Evolutionary conservation across 1,139 yeast genomes (phyloP), one percentile per base, ranked within the genome.

Genomic region (Hansenula sp.): DNA sequence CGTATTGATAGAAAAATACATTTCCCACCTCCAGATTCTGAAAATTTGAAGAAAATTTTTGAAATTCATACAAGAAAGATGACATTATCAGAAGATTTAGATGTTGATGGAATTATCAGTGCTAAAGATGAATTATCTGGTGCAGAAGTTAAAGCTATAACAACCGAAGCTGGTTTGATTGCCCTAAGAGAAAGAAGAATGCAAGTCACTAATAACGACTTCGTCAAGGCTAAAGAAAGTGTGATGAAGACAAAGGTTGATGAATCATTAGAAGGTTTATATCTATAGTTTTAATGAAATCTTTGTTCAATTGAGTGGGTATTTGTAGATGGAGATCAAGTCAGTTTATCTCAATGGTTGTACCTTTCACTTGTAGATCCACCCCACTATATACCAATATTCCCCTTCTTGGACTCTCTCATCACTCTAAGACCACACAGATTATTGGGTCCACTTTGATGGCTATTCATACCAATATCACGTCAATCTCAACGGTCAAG

Each of bases 241-340:
- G 97, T 94, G 40, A 76, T 94, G 79, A 94, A 92, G 77, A 94
- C 92, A 61, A 94, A 94, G 76, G 90, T 90, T 42, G 98, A 92
- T 64, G 97, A 92, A 69, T 90, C 89, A 57, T 78, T 92, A 52
- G 98, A 92, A 67, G 97, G 98, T 39, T 75, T 92, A 55, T 92
- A 92, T 43, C 21, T 34, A 28, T 34, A 24, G 6, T 11, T 28
- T 28, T n/a, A 28, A 28, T 8, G 30, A n/a, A n/a, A n/a, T n/a
- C n/a, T n/a, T n/a, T n/a, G n/a, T n/a, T n/a, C n/a, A n/a, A n/a
- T n/a, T n/a, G n/a, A n/a, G n/a, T n/a, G n/a, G n/a, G n/a, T n/a
- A n/a, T n/a, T n/a, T n/a, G n/a, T n/a, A n/a, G n/a, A n/a, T n/a
- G n/a, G n/a, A n/a, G n/a, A n/a, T n/a, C n/a, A n/a, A n/a, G n/a